Conservation (phyloP, 345 rosid species). For the Cochlearia excelsa region DNA sequence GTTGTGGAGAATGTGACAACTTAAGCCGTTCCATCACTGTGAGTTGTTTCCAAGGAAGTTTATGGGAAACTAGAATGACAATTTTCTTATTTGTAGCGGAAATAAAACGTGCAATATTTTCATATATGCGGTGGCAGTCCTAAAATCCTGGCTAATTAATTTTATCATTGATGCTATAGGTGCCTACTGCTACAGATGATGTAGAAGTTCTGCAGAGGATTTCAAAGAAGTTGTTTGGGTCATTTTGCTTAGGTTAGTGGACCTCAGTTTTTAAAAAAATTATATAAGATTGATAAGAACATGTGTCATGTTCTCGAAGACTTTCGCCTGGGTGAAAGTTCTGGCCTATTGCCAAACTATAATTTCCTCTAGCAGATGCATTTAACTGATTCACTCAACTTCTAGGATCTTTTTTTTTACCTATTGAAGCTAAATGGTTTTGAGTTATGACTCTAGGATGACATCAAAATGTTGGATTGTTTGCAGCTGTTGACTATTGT, state of each 20-base stretch:
- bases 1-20: constrained; percentile 86
- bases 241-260: constrained; percentile 59
- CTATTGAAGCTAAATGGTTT: background rate
- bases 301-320: background rate
- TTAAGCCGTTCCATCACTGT: constrained; percentile 82
- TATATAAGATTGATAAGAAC: constrained; percentile 11
- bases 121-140: constrained; percentile 13
- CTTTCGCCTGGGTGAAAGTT: background rate
- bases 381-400: background rate
- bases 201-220: constrained; percentile 72
- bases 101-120: background rate
- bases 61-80: constrained; percentile 12
- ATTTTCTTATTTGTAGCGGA: constrained; percentile 3
- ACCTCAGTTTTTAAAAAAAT: constrained; percentile 7
- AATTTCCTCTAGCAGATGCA: constrained; percentile 1
- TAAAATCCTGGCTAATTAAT: constrained; percentile 9
- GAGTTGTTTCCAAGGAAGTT: constrained; percentile 28
- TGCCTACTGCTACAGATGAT: constrained; percentile 81
- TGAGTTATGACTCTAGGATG: background rate
- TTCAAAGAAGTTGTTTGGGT: constrained; percentile 74
- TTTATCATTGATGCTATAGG: constrained; percentile 37
- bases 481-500: constrained; percentile 10
- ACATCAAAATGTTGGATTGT: constrained; percentile 12
- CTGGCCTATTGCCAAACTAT: background rate
- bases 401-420: constrained; percentile 2